phyloP scores from a whole-genome alignment of 257 asterid genomes.

The Thymus quinquecostatus region DNA sequence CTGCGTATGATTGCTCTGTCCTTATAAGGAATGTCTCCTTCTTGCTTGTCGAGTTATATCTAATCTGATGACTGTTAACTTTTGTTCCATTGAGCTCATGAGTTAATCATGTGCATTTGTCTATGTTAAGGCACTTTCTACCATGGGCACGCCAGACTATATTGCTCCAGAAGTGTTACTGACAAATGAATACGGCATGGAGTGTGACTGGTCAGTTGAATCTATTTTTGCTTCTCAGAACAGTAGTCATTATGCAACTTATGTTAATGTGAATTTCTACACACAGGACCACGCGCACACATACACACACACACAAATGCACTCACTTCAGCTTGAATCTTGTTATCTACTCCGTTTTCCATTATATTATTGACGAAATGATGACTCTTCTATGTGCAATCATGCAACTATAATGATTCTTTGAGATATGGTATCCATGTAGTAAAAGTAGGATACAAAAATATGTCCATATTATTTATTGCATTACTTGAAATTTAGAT shows the following conservation, averaged over 20 bases:
- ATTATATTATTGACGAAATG: slow-evolving; percentile 11
- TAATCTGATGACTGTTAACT: not conserved
- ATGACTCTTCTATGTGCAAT: not conserved
- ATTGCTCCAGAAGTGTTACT: slow-evolving; percentile 97
- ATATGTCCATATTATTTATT: slow-evolving; percentile 3
- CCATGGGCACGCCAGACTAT: slow-evolving; percentile 98
- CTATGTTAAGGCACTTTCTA: slow-evolving; percentile 85
- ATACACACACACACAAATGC: no score
- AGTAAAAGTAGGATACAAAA: slow-evolving; percentile 14
- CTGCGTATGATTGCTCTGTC: not conserved
- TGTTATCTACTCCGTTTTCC: not conserved
- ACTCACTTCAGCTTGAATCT: slow-evolving; percentile 21
- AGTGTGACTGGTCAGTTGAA: slow-evolving; percentile 91
- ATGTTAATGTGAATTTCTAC: not conserved
- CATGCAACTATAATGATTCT: not conserved
- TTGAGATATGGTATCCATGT: not conserved
- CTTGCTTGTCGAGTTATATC: slow-evolving; percentile 4
- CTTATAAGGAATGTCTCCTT: not conserved
- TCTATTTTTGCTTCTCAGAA: slow-evolving; percentile 6
- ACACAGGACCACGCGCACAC: no score
- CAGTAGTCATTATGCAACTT: slow-evolving; percentile 1
- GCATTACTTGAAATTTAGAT: slow-evolving; percentile 22
- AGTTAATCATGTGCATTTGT: slow-evolving; percentile 30
- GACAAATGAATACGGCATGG: slow-evolving; percentile 98
- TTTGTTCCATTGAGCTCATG: slow-evolving; percentile 9